Percentiles rank a stretch among this genome's conserved stretches.
phyloP scores from a whole-genome alignment of 352 stramenopile genomes.

The Phytophthora kernoviae region DNA sequence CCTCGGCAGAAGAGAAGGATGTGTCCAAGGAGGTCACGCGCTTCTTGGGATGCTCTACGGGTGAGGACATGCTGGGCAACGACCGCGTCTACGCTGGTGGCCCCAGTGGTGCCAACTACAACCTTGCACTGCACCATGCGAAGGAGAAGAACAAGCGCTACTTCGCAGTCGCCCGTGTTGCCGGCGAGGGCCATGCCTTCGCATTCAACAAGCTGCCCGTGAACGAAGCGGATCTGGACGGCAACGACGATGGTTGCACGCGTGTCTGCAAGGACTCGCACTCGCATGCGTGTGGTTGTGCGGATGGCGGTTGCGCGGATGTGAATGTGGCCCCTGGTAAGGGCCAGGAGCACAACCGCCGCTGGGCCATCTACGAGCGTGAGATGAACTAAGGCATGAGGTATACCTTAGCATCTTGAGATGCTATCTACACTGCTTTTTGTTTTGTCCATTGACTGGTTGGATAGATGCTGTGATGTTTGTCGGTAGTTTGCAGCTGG shows the following conservation, averaged over 20 bases:
- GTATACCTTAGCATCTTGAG: neutral
- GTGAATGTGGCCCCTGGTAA: slow-evolving; percentile 64
- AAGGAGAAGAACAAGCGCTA: slow-evolving; percentile 86
- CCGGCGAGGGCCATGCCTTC: slow-evolving; percentile 86
- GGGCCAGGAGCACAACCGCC: slow-evolving; percentile 89
- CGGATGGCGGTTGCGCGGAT: slow-evolving; percentile 80
- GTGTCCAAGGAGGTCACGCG: slow-evolving; percentile 77
- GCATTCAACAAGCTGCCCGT: slow-evolving; percentile 88
- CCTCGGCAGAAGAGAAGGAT: slow-evolving; percentile 50
- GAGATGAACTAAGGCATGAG: slow-evolving; percentile 27
- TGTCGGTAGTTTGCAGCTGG: slow-evolving; percentile 17
- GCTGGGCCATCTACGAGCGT: slow-evolving; percentile 90
- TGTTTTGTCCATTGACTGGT: slow-evolving; percentile 27
- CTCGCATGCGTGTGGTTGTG: slow-evolving; percentile 84
- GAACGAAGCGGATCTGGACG: slow-evolving; percentile 67
- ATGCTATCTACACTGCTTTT: slow-evolving; percentile 15
- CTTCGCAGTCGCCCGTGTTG: slow-evolving; percentile 85
- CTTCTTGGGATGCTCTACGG: slow-evolving; percentile 85
- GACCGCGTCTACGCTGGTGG: slow-evolving; percentile 90
- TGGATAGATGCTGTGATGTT: slow-evolving; percentile 31
- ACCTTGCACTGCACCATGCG: slow-evolving; percentile 87
- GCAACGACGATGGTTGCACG: slow-evolving; percentile 82
- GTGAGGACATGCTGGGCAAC: slow-evolving; percentile 83
- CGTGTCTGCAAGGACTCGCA: slow-evolving; percentile 78
- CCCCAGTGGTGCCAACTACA: slow-evolving; percentile 89